Conservation (phyloP, 345 rosid species). For the Eucalyptus curtisii region DNA sequence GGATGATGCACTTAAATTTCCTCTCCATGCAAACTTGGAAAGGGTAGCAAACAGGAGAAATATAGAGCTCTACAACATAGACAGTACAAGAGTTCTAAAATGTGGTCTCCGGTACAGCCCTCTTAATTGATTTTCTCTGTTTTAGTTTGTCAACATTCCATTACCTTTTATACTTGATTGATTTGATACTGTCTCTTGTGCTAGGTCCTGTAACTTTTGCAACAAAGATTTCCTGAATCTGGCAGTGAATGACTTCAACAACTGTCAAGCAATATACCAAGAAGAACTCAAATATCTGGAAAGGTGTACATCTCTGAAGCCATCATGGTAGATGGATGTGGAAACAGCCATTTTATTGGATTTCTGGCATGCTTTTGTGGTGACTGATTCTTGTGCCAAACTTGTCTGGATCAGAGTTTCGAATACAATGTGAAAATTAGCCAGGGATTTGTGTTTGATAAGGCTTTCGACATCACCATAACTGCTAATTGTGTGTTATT, state of each 20-base stretch:
- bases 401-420: not conserved
- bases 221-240: slow-evolving; percentile 42
- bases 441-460: not conserved
- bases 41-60: slow-evolving; percentile 48
- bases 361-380: not conserved
- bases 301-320: slow-evolving; percentile 22
- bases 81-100: slow-evolving; percentile 34
- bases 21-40: slow-evolving; percentile 40
- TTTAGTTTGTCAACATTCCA: not conserved
- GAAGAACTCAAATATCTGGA: slow-evolving; percentile 54
- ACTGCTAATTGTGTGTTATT: not conserved
- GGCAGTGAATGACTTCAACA: slow-evolving; percentile 66
- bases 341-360: not conserved
- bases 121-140: not conserved
- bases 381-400: not conserved
- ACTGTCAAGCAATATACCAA: slow-evolving; percentile 42
- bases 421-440: not conserved
- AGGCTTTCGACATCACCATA: not conserved
- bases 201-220: slow-evolving; percentile 26
- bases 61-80: slow-evolving; percentile 25
- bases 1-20: slow-evolving; percentile 45
- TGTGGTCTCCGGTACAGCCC: slow-evolving; percentile 43
- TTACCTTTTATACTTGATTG: not conserved
- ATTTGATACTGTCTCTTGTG: not conserved
- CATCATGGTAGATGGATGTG: not conserved